A percentile compares a stretch with the other conserved stretches of the same genome.
These are phyloP conservation scores for Gnetum montanum DNA, from an alignment of 75 land plant species.

Conservation along the genomic window DNA sequence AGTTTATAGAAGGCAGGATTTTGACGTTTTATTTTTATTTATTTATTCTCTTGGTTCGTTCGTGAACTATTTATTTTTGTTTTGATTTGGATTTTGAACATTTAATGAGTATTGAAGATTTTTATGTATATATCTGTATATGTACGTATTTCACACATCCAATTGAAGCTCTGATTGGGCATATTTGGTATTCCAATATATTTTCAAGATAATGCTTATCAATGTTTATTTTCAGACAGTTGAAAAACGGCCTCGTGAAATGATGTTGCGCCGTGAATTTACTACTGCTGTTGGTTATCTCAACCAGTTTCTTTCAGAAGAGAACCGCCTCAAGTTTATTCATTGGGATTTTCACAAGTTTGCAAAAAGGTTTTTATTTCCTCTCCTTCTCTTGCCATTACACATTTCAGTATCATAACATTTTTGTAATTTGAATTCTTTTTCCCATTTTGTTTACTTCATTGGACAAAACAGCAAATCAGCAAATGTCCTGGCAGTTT, in stretches of 20 bases:
- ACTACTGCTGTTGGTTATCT: slow-evolving; percentile 91
- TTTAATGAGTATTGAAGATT: too few relatives aligned
- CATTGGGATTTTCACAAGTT: slow-evolving; percentile 99
- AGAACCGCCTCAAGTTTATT: slow-evolving; percentile 77
- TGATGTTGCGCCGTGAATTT: slow-evolving; percentile 97
- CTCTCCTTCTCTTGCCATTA: too few relatives aligned
- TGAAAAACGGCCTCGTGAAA: slow-evolving; percentile 97
- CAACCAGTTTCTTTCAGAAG: slow-evolving; percentile 80
- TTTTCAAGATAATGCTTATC: too few relatives aligned
- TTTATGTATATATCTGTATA: too few relatives aligned
- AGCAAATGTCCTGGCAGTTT: slow-evolving; percentile 96
- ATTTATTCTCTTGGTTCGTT: too few relatives aligned
- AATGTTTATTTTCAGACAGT: slow-evolving; percentile 57
- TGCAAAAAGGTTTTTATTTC: slow-evolving; percentile 72
- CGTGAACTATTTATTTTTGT: too few relatives aligned
- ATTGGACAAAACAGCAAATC: slow-evolving; percentile 63
- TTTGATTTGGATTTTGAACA: too few relatives aligned
- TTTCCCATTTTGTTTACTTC: slow-evolving; percentile 3
- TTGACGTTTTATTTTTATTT: too few relatives aligned
- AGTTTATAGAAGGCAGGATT: too few relatives aligned
- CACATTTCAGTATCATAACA: background rate
- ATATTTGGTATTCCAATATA: too few relatives aligned
- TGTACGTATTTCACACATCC: too few relatives aligned
- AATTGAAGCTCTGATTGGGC: too few relatives aligned
- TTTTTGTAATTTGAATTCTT: background rate